phyloP scores from a whole-genome alignment of 2,329 filamentous ascomycete species.

The Colletotrichum lupini region DNA sequence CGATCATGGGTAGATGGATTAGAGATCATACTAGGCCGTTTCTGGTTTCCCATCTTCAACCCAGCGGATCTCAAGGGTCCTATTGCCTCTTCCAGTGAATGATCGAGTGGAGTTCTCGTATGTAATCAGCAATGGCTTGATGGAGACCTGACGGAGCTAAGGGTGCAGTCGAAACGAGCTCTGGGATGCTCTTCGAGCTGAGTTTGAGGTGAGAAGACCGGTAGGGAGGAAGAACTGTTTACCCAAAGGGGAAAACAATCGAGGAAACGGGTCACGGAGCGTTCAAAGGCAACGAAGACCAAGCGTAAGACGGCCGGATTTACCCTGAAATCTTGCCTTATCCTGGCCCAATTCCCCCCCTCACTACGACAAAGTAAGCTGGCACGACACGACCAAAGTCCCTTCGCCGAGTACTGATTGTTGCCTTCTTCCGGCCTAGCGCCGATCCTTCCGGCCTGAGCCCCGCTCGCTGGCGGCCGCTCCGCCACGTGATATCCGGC shows the following conservation, averaged over 20 bases:
- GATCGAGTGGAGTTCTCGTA: neutral
- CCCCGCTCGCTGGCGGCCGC: too few relatives aligned
- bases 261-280: neutral
- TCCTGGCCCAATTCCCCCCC: neutral
- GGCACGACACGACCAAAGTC: neutral
- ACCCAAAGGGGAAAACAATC: conserved; percentile 16
- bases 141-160: neutral
- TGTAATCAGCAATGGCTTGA: neutral
- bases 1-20: too few relatives aligned
- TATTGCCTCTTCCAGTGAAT: neutral
- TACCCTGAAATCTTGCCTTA: neutral
- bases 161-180: neutral
- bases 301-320: neutral
- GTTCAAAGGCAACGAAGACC: neutral
- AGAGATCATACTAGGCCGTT: conserved; percentile 14
- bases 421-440: conserved; percentile 27
- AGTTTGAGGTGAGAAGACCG: neutral
- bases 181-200: neutral
- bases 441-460: neutral
- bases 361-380: neutral
- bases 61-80: neutral
- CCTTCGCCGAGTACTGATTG: conserved; percentile 7
- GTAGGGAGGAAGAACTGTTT: neutral
- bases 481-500: neutral
- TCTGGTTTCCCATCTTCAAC: conserved; percentile 4